A percentile compares a stretch with the other conserved stretches of the same genome.
These are phyloP conservation scores for Calonectria naviculata DNA, from an alignment of 2,329 filamentous ascomycete species.

Conservation along the genomic window DNA sequence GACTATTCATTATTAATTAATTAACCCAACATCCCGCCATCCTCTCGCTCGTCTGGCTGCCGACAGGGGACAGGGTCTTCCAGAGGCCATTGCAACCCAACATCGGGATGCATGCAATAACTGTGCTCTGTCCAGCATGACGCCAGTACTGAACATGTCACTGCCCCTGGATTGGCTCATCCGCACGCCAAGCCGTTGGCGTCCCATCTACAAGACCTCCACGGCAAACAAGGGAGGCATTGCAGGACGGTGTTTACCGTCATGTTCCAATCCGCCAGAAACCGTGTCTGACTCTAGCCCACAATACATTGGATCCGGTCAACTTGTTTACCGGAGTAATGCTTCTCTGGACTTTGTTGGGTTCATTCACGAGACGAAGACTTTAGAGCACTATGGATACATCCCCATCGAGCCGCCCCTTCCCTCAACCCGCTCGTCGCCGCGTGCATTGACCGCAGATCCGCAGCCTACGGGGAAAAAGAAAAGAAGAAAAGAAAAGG, in stretches of 20 bases:
- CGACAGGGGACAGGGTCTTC: constrained; percentile 13
- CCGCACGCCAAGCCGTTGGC: constrained; percentile 4
- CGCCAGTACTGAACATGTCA: constrained; percentile 1
- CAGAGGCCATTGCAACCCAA: constrained; percentile 27
- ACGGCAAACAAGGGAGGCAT: constrained; percentile 2
- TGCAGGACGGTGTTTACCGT: not conserved
- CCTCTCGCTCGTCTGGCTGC: constrained; percentile 9
- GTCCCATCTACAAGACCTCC: not conserved
- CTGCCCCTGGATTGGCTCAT: constrained; percentile 1
- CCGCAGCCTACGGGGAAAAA: not conserved
- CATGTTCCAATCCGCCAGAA: constrained; percentile 2
- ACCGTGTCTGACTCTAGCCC: not conserved
- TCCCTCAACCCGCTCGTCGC: constrained; percentile 3
- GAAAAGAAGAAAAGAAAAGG: not conserved
- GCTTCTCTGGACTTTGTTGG: not conserved
- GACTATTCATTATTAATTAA: not conserved
- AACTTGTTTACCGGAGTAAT: not conserved
- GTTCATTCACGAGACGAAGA: not conserved
- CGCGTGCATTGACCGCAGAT: constrained; percentile 26
- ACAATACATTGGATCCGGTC: not conserved
- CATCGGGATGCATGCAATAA: constrained; percentile 17
- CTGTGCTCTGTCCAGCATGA: not conserved
- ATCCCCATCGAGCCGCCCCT: not conserved
- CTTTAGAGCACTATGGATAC: not conserved
- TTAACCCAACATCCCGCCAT: constrained; percentile 13